Conservation (phyloP, 2,329 filamentous ascomycete species). For the Colletotrichum coccodes region DNA sequence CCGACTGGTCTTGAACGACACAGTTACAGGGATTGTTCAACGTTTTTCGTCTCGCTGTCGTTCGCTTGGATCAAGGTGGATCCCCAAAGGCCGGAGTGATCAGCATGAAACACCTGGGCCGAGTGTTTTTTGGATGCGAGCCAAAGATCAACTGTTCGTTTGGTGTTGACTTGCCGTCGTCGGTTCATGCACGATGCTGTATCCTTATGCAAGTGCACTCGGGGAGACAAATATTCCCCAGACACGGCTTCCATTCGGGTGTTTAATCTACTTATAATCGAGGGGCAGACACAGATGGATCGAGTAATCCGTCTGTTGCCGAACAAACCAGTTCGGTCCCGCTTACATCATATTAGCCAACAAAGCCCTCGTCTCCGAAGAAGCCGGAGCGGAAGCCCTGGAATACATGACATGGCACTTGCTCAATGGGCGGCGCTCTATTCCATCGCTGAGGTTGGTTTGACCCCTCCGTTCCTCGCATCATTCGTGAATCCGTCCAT, state of each 20-base stretch:
- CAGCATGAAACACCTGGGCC: neutral
- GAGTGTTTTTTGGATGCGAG: neutral
- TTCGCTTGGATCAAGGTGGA: neutral
- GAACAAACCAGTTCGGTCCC: neutral
- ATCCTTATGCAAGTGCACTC: neutral
- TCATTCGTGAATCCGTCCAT: conserved; percentile 5
- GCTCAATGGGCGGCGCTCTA: conserved; percentile 4
- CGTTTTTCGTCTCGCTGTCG: neutral
- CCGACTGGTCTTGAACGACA: neutral
- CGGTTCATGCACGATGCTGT: neutral
- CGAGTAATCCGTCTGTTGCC: neutral
- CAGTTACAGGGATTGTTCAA: neutral
- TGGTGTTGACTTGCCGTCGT: neutral
- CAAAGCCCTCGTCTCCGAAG: conserved; percentile 22
- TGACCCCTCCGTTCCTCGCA: conserved; percentile 1
- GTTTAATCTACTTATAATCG: conserved; percentile 20
- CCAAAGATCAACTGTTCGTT: conserved; percentile 13
- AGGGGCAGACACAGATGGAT: neutral
- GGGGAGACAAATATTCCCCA: no score
- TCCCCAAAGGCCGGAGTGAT: neutral
- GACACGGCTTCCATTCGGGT: neutral
- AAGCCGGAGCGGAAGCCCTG: conserved; percentile 31
- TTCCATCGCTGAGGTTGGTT: conserved; percentile 1
- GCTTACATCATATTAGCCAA: conserved; percentile 15
- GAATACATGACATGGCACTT: conserved; percentile 1